Evolutionary conservation across 192 early-diverging fungal species (phyloP).

Genomic region (Linnemannia elongata): DNA sequence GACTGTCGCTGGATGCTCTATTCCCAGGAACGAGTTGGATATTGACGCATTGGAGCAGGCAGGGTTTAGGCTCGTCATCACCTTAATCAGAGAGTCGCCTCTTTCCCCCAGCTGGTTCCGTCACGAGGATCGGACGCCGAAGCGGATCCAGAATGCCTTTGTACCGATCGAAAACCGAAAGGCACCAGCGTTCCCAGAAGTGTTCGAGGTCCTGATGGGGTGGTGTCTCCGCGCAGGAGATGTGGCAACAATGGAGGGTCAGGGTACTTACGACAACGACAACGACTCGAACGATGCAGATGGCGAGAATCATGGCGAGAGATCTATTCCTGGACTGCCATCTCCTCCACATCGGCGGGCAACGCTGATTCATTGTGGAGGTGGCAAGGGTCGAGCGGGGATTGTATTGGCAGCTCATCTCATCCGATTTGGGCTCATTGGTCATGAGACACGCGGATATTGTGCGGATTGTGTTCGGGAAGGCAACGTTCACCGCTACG

Average conservation of each 20-base stretch:
- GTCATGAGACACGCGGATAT: conserved; percentile 41
- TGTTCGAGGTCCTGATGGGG: conserved; percentile 52
- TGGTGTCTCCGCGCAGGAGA: conserved; percentile 40
- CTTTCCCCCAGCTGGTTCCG: conserved; percentile 46
- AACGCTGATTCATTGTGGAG: conserved; percentile 50
- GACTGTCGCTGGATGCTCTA: conserved; percentile 45
- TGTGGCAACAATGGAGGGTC: background rate
- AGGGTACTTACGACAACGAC: background rate
- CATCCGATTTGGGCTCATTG: conserved; percentile 42
- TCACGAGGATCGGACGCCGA: conserved; percentile 1
- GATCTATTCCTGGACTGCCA: background rate
- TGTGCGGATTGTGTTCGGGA: conserved; percentile 29
- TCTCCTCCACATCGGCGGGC: conserved; percentile 32
- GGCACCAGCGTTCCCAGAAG: conserved; percentile 43
- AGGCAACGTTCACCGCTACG: conserved; percentile 33
- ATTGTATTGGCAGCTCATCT: conserved; percentile 50
- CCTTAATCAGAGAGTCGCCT: conserved; percentile 44
- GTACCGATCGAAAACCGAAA: conserved; percentile 55
- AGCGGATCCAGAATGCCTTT: conserved; percentile 42
- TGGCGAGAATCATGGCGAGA: background rate
- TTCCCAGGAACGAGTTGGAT: conserved; percentile 50
- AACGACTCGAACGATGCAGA: background rate
- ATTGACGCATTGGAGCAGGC: conserved; percentile 44
- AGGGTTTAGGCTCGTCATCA: conserved; percentile 42
- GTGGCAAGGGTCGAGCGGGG: conserved; percentile 50